Conservation (phyloP, 139 green algal genomes). For the Micractinium sp. region DNA sequence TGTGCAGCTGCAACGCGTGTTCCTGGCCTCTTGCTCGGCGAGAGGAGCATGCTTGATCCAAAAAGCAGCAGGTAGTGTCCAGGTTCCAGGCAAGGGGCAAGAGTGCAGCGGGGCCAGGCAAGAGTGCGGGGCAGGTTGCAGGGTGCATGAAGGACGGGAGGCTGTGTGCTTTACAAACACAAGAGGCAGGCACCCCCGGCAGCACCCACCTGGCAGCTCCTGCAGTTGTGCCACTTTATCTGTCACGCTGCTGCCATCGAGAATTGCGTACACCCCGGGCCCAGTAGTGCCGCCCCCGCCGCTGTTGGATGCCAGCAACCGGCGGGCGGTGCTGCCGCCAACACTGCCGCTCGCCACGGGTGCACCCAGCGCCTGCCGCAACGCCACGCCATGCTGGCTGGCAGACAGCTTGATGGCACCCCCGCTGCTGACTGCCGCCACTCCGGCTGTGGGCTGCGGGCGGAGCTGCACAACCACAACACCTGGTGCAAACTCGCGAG, state of each 20-base stretch:
- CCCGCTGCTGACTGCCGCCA: neutral
- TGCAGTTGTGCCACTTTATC: constrained; percentile 41
- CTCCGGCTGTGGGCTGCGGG: neutral
- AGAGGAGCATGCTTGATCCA: no score
- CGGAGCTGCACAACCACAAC: neutral
- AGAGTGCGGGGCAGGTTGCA: neutral
- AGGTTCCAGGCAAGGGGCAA: neutral
- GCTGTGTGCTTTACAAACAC: neutral
- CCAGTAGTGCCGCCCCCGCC: neutral
- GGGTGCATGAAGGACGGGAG: neutral
- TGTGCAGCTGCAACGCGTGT: no score
- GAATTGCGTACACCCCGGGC: constrained; percentile 32
- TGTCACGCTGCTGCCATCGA: constrained; percentile 21
- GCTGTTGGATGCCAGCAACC: neutral
- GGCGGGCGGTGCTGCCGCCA: neutral
- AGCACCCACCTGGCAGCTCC: neutral
- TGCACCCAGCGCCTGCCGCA: neutral
- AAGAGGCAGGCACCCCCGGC: neutral
- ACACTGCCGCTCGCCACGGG: neutral
- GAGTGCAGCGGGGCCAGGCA: neutral
- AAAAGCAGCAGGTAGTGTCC: neutral
- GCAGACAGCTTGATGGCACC: neutral
- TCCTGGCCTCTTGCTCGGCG: no score
- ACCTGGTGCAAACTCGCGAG: neutral
- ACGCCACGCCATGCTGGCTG: neutral